Conservation (phyloP, 805 yeast species). For the Lachancea quebecensis region DNA sequence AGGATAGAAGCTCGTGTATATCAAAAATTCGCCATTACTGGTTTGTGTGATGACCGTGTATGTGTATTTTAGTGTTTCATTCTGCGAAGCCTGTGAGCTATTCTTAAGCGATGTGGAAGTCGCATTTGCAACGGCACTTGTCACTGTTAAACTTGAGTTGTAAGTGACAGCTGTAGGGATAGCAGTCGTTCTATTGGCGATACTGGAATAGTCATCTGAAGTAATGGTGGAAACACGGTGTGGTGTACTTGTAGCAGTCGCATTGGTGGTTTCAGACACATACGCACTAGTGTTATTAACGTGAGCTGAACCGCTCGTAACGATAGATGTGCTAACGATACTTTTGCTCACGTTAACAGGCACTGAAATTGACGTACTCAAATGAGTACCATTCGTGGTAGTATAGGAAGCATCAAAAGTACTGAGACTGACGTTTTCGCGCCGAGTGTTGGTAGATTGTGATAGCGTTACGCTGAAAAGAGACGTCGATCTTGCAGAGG, state of each 20-base stretch:
- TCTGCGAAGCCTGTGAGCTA: neutral
- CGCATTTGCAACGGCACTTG: neutral
- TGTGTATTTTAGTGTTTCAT: conserved; percentile 2
- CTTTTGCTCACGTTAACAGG: neutral
- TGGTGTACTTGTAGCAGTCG: neutral
- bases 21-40: conserved; percentile 12
- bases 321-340: neutral
- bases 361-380: neutral
- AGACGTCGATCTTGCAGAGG: too few species aligned
- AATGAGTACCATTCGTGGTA: neutral
- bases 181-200: too few species aligned
- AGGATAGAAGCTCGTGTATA: conserved; percentile 16
- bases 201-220: too few species aligned
- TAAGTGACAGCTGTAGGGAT: too few species aligned
- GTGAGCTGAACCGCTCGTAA: neutral
- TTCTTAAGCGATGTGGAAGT: neutral
- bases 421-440: too few species aligned
- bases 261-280: neutral
- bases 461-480: too few species aligned
- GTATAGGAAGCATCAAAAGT: neutral
- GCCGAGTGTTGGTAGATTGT: too few species aligned
- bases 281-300: neutral
- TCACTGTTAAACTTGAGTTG: too few species aligned
- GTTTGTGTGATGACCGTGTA: conserved; percentile 16
- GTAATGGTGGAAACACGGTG: too few species aligned